Evolutionary conservation across 2,329 filamentous ascomycete species (phyloP).

Genomic region (Shiraia bambusicola): DNA sequence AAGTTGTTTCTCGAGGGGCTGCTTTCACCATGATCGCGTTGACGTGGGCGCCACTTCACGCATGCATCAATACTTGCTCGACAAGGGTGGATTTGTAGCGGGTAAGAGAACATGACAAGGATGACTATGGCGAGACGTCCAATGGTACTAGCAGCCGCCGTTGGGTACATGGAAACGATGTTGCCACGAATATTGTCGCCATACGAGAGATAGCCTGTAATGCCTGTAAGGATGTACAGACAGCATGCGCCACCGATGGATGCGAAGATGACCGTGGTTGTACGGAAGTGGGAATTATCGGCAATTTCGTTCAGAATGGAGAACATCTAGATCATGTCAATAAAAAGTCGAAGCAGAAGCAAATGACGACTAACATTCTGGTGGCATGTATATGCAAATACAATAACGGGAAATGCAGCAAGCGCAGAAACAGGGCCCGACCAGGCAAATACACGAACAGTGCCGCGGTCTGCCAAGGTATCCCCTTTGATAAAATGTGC

Average conservation of each 20-base stretch:
- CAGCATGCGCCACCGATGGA: constrained; percentile 87
- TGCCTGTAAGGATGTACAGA: constrained; percentile 87
- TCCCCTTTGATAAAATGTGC: constrained; percentile 85
- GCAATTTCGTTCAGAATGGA: constrained; percentile 94
- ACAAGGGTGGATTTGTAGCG: constrained; percentile 92
- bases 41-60: constrained; percentile 78
- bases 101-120: constrained; percentile 94
- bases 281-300: constrained; percentile 76
- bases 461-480: constrained; percentile 69
- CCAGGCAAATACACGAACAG: constrained; percentile 76
- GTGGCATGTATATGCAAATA: constrained; percentile 99
- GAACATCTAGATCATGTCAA: constrained; percentile 72
- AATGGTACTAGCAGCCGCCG: constrained; percentile 82
- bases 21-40: constrained; percentile 40
- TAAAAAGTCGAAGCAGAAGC: neutral
- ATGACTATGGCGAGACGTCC: constrained; percentile 94
- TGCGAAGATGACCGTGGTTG: constrained; percentile 74
- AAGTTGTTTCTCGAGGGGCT: constrained; percentile 48
- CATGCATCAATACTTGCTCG: constrained; percentile 93
- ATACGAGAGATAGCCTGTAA: constrained; percentile 95
- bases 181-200: constrained; percentile 88
- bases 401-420: constrained; percentile 87
- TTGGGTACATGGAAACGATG: constrained; percentile 72
- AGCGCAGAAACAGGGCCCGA: constrained; percentile 75
- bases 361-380: constrained; percentile 71